phyloP scores from a whole-genome alignment of 768 basidiomycete species.

The Macrolepiota dolichaula region DNA sequence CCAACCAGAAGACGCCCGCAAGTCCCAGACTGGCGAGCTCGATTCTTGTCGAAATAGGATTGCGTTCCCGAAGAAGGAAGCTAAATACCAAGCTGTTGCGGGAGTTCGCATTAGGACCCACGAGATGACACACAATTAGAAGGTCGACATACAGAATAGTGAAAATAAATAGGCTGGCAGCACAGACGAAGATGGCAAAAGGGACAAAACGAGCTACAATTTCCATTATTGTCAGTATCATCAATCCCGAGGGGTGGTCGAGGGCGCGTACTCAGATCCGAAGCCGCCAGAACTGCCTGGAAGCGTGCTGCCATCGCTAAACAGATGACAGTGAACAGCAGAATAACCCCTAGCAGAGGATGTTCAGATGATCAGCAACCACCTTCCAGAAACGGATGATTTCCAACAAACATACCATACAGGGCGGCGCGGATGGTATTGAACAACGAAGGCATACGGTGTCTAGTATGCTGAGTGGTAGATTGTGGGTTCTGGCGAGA shows the following conservation, averaged over 20 bases:
- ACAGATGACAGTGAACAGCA: conserved; percentile 76
- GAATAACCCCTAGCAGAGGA: conserved; percentile 46
- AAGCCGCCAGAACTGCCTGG: conserved; percentile 63
- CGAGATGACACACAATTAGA: background rate
- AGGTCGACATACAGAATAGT: conserved; percentile 52
- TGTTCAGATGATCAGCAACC: background rate
- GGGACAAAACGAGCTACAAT: conserved; percentile 78
- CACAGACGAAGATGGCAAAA: conserved; percentile 79
- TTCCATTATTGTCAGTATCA: conserved; percentile 8
- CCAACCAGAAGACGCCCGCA: conserved; percentile 75
- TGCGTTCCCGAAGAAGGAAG: conserved; percentile 58
- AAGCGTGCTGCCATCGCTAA: conserved; percentile 80
- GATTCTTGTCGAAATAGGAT: conserved; percentile 76
- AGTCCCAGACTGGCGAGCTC: conserved; percentile 72
- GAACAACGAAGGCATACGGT: conserved; percentile 69
- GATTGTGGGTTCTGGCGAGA: conserved; percentile 25
- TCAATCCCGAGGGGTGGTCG: background rate
- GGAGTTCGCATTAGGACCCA: background rate
- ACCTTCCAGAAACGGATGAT: conserved; percentile 4
- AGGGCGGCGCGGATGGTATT: conserved; percentile 63
- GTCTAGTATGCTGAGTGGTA: conserved; percentile 24
- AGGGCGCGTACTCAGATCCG: conserved; percentile 73
- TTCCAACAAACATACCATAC: conserved; percentile 48
- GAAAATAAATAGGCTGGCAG: conserved; percentile 66
- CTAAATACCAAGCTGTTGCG: conserved; percentile 57